Evolutionary conservation across 257 asterid species (phyloP), one percentile per base, ranked within the genome.

Genomic region (Buddleja alternifolia): DNA sequence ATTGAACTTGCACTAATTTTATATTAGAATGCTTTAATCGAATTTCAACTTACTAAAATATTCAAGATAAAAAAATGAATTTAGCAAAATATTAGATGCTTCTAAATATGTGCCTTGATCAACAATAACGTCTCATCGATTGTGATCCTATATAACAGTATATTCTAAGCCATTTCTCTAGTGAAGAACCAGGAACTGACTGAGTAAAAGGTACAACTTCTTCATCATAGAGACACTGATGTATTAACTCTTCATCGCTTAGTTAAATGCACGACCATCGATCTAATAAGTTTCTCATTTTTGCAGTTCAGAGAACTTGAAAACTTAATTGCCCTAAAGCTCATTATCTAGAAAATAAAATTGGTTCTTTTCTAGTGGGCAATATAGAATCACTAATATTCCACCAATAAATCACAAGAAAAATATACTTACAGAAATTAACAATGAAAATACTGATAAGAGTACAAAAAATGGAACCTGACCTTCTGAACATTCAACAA

Each of bases 401-500:
- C n/a, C n/a, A n/a, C n/a, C n/a, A n/a, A 51, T 21, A 29, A 12
- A 16, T 4, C 3, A 1, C 11, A 57, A n/a, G 25, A 8, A 32
- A 12, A 57, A 0, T n/a, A 32, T 15, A 7, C n/a, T 2, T 34
- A 2, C 36, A 8, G 10, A 54, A 47, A 11, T 24, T 7, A 24
- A 39, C 15, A 20, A 40, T 10, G 47, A 36, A 64, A 20, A 41
- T 29, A 25, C 39, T 1, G 9, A 12, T 39, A 11, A 34, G 71
- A 73, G 45, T 12, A 54, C 44, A 67, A 68, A 61, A 56, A 74
- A 51, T 60, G 71, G 79, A 71, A 47, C 78, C 84, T 73, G 79
- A 94, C 97, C 99, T 89, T 91, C 79, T 89, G 95, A 77, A 86
- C 76, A 81, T 64, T 77, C 80, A 86, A 70, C 61, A 89, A 66